Percentiles rank a stretch among this genome's conserved stretches.
Conservation (phyloP, 2,329 filamentous ascomycete species). For the Trichoderma harzianum region DNA sequence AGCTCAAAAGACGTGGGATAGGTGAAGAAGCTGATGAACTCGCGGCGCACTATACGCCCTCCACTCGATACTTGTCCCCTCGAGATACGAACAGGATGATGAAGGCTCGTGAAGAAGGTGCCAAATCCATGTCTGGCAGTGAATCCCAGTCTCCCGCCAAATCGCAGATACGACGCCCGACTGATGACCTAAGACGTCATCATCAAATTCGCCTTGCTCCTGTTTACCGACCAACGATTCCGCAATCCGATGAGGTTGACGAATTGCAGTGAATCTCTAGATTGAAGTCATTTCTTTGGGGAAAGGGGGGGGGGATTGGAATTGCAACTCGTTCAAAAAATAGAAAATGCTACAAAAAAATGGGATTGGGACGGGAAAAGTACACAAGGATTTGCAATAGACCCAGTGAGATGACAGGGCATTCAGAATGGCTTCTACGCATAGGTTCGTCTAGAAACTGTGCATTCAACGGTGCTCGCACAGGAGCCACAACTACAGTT, state of each 20-base stretch:
- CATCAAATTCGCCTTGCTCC: conserved; percentile 28
- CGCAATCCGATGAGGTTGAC: conserved; percentile 30
- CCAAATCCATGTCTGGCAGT: background rate
- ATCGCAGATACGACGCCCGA: conserved; percentile 15
- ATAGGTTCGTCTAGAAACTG: background rate
- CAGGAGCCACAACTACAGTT: conserved; percentile 13
- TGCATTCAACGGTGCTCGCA: conserved; percentile 17
- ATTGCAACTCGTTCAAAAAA: background rate
- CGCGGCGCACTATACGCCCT: conserved; percentile 21
- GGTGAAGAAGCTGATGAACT: conserved; percentile 32
- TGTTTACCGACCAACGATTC: conserved; percentile 26
- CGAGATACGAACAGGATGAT: conserved; percentile 32
- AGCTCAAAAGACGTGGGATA: conserved; percentile 21
- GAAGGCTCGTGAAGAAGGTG: conserved; percentile 4
- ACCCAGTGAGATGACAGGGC: background rate
- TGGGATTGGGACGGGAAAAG: background rate
- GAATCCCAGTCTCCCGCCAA: conserved; percentile 11
- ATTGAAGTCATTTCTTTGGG: background rate
- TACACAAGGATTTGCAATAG: background rate
- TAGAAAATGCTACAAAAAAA: background rate
- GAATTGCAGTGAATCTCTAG: conserved; percentile 32
- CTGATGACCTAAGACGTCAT: conserved; percentile 22
- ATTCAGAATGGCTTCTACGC: background rate
- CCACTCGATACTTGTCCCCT: conserved; percentile 21
- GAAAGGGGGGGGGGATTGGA: background rate